These are phyloP conservation scores for Lactarius pseudohatsudake DNA, from an alignment of 768 basidiomycete species.

Conservation along the genomic window DNA sequence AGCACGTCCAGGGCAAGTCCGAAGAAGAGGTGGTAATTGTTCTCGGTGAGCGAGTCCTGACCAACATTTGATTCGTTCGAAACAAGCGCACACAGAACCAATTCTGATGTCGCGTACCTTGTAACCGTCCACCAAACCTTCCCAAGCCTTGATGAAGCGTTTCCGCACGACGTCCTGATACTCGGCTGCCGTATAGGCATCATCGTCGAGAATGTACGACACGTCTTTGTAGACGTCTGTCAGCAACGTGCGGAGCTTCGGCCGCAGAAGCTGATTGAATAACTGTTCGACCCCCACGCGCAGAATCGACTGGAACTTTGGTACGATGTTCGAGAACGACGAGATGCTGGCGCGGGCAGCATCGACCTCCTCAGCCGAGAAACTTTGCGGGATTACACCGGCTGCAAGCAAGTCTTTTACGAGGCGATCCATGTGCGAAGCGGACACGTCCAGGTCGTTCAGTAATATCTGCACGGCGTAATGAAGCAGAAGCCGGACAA, in stretches of 20 bases:
- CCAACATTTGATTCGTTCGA: not conserved
- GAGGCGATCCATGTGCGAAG: slow-evolving; percentile 84
- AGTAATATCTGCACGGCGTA: slow-evolving; percentile 66
- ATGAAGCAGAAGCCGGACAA: not conserved
- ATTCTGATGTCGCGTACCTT: slow-evolving; percentile 48
- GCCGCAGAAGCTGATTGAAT: slow-evolving; percentile 92
- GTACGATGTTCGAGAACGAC: slow-evolving; percentile 52
- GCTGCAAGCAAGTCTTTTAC: slow-evolving; percentile 61
- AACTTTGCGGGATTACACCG: slow-evolving; percentile 62
- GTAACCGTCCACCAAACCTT: slow-evolving; percentile 80
- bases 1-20: slow-evolving; percentile 82
- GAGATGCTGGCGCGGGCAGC: slow-evolving; percentile 49
- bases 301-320: slow-evolving; percentile 68
- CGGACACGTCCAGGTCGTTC: slow-evolving; percentile 94
- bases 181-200: slow-evolving; percentile 78
- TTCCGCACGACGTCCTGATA: slow-evolving; percentile 85
- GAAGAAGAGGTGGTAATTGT: slow-evolving; percentile 85
- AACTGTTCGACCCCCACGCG: slow-evolving; percentile 91
- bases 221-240: slow-evolving; percentile 89
- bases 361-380: slow-evolving; percentile 55
- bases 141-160: slow-evolving; percentile 89
- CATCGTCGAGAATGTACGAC: slow-evolving; percentile 87
- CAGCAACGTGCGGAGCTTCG: slow-evolving; percentile 79
- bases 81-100: not conserved
- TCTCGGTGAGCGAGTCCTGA: slow-evolving; percentile 85